Percentiles rank a stretch among this genome's conserved stretches.
These are phyloP conservation scores for Glonium stellatum DNA, from an alignment of 495 filamentous ascomycete species.

Conservation along the genomic window DNA sequence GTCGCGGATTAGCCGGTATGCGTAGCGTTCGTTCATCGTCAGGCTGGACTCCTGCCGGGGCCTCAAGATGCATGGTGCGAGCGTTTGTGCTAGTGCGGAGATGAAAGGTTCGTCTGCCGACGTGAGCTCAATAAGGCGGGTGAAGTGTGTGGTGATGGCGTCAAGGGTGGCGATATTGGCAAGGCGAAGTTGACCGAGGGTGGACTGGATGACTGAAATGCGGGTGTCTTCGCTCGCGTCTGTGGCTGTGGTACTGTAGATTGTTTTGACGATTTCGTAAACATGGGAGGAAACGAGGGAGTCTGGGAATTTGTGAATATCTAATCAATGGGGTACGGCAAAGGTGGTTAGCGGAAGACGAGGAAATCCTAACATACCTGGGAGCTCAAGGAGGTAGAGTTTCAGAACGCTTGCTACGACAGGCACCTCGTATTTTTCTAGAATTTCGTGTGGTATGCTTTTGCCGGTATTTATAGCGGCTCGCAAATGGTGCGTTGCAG, in stretches of 20 bases:
- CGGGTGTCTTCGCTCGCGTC: constrained; percentile 61
- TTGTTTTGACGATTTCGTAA: constrained; percentile 97
- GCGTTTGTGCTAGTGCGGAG: constrained; percentile 62
- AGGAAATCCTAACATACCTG: constrained; percentile 51
- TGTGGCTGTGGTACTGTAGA: constrained; percentile 78
- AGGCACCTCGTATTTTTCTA: constrained; percentile 83
- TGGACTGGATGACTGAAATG: constrained; percentile 89
- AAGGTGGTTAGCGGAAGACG: neutral
- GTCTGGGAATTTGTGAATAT: constrained; percentile 47
- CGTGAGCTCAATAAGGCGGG: constrained; percentile 90
- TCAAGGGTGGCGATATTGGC: constrained; percentile 98
- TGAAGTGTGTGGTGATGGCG: constrained; percentile 96
- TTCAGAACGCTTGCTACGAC: constrained; percentile 91
- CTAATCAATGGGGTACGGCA: neutral
- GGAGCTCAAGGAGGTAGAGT: constrained; percentile 91
- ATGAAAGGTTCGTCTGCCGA: constrained; percentile 89
- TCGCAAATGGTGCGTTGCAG: constrained; percentile 78
- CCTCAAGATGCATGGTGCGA: constrained; percentile 83
- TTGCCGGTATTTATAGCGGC: constrained; percentile 83
- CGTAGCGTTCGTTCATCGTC: constrained; percentile 91
- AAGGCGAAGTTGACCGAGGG: constrained; percentile 85
- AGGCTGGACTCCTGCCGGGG: constrained; percentile 78
- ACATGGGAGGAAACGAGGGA: constrained; percentile 96
- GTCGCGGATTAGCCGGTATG: constrained; percentile 86
- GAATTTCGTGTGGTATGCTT: constrained; percentile 62